Conservation (phyloP, 495 filamentous ascomycete species). For the Aspergillus homomorphus region DNA sequence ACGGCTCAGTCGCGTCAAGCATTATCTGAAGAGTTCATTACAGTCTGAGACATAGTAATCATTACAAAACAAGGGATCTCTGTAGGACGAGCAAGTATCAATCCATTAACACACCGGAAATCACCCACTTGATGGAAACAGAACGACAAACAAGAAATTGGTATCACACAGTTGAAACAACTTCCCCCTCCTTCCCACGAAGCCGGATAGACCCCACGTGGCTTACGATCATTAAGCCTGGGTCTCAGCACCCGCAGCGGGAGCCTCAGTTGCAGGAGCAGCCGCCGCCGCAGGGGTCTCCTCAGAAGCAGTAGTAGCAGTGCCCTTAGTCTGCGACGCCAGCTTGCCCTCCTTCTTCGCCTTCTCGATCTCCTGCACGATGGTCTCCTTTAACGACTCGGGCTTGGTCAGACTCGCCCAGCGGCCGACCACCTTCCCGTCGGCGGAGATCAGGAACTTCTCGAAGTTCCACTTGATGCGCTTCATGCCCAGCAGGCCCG, state of each 20-base stretch:
- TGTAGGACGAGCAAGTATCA: background rate
- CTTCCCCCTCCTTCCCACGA: background rate
- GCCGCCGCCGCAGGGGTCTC: background rate
- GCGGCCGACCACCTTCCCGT: slow-evolving; percentile 75
- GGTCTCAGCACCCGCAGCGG: background rate
- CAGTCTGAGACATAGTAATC: background rate
- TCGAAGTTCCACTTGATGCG: slow-evolving; percentile 96
- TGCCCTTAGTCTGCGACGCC: slow-evolving; percentile 25
- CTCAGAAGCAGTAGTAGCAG: slow-evolving; percentile 4
- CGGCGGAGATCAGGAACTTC: slow-evolving; percentile 87
- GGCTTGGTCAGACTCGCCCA: slow-evolving; percentile 89
- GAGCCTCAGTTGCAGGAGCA: too few relatives aligned
- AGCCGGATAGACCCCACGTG: background rate
- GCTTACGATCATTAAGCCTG: too few relatives aligned
- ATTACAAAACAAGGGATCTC: background rate
- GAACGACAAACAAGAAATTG: background rate
- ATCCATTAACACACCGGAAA: background rate
- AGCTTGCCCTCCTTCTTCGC: slow-evolving; percentile 31
- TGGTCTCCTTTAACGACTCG: slow-evolving; percentile 66
- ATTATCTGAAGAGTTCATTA: too few relatives aligned
- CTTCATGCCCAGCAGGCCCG: slow-evolving; percentile 83
- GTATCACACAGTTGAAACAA: background rate
- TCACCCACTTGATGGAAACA: background rate
- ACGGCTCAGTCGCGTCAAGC: too few relatives aligned
- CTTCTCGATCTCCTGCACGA: slow-evolving; percentile 71